Evolutionary conservation across 2,329 filamentous ascomycete species (phyloP), one percentile per base, ranked within the genome.

Genomic region (Penicillium corylophilum): DNA sequence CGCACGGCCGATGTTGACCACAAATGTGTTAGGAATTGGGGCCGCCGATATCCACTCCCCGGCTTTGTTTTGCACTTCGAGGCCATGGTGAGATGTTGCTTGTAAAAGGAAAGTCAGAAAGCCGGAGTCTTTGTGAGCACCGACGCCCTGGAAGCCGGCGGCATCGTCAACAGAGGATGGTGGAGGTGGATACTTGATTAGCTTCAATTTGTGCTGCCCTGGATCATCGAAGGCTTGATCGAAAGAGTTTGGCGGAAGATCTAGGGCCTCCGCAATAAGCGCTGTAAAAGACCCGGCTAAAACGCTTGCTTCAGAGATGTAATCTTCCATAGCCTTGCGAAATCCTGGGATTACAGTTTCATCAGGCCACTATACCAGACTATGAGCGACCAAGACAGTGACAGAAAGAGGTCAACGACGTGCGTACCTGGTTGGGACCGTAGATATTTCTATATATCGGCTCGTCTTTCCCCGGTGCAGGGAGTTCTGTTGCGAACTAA

Each of bases 51-150:
- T 67, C 77, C 77, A 80, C 9, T 66, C 63, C 0, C 77, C 77
- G 2, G 68, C 60, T 50, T 77, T 76, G 53, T 74, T 78, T 43
- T 79, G 69, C 0, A 79, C 77, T 51, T 80, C 75, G 0, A 80
- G 70, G 0, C 78, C 78, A 4, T 70, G 71, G 26, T 71, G 69
- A 1, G 69, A 66, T 2, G 66, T 66, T 33, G 76, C 76, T 53
- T 79, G 77, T 10, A 73, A 71, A 2, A 80, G 67, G 48, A 78
- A 77, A 1, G 77, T 80, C 50, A 79, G 75, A 49, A 76, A 76
- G 42, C 77, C 72, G 26, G 76, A 75, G 53, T 80, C 78, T 7
- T 78, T 80, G 51, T 80, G 78, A 0, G 78, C 71, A 9, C 69
- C 70, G 6, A 71, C 72, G 4, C 74, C 74, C 48, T 75, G 71